A percentile compares a stretch with the other conserved stretches of the same genome.
These are phyloP conservation scores for Talaromyces adpressus DNA, from an alignment of 495 filamentous ascomycete species.

Conservation along the genomic window DNA sequence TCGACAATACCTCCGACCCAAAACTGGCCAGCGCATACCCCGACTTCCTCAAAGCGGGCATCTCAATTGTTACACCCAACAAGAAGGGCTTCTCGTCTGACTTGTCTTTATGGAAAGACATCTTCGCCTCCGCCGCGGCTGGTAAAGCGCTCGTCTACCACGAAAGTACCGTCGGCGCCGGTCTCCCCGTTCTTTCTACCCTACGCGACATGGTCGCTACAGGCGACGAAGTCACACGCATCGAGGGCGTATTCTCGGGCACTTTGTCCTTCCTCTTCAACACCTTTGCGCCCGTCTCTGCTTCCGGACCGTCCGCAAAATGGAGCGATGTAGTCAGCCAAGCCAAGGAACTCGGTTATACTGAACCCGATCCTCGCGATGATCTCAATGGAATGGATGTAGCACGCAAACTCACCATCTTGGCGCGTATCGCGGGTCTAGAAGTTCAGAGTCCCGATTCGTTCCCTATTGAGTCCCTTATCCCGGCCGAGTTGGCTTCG, in stretches of 20 bases:
- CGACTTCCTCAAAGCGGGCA: slow-evolving; percentile 63
- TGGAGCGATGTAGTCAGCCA: slow-evolving; percentile 86
- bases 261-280: slow-evolving; percentile 98
- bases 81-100: slow-evolving; percentile 90
- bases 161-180: slow-evolving; percentile 87
- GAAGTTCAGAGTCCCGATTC: slow-evolving; percentile 67
- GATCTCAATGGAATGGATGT: slow-evolving; percentile 96
- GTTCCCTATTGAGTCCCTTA: slow-evolving; percentile 88
- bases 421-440: slow-evolving; percentile 76
- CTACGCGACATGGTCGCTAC: slow-evolving; percentile 84
- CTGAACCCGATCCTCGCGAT: slow-evolving; percentile 92
- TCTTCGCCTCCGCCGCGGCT: slow-evolving; percentile 57
- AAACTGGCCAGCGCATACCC: slow-evolving; percentile 75
- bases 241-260: slow-evolving; percentile 95
- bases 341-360: slow-evolving; percentile 92
- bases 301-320: slow-evolving; percentile 40
- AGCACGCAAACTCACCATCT: slow-evolving; percentile 91
- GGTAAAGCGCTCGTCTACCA: slow-evolving; percentile 78
- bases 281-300: slow-evolving; percentile 68
- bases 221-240: slow-evolving; percentile 76
- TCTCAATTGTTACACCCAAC: slow-evolving; percentile 91
- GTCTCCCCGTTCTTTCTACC: slow-evolving; percentile 85
- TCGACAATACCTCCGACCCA: slow-evolving; percentile 91
- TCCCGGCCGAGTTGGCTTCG: slow-evolving; percentile 75
- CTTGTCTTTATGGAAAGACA: slow-evolving; percentile 70